Evolutionary conservation across 2,329 filamentous ascomycete species (phyloP), one percentile per base, ranked within the genome.

Genomic region (Eutypella sp.): DNA sequence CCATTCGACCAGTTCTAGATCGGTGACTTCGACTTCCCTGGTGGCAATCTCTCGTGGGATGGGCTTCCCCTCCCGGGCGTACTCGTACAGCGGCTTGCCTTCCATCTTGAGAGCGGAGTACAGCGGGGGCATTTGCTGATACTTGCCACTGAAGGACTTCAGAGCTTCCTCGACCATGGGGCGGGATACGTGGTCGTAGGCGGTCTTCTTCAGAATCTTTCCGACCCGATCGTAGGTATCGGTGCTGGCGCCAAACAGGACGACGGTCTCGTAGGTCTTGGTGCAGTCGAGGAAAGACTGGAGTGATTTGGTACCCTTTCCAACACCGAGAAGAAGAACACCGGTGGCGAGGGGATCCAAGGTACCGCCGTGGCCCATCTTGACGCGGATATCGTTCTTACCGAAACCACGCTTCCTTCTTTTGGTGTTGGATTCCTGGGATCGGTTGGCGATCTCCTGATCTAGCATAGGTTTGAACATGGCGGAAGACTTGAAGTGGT

Each of bases 301-400:
- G 1, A 99, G 77, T 13, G 78, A 72, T 67, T 97, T 99, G 45
- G 93, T 99, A 33, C 89, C 93, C 48, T 79, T 82, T 29, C 92
- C 93, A 43, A 96, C 76, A 46, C 92, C 93, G 6, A 93, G 75
- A 52, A 97, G 90, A 41, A 99, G 78, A 20, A 99, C 88, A 39
- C 93, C 93, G 1, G 91, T 96, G 8, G 93, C 93, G 58, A 96
- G 78, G 22, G 93, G 93, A 62, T 99, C 93, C 16, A 99, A 78
- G 2, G 93, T 99, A 37, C 93, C 93, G 49, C 93, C 93, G 69
- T 99, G 93, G 27, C 93, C 93, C 60, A 97, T 87, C 73, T 97
- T 99, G 56, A 97, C 85, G 51, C 88, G 81, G 5, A 84, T 64
- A 1, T 77, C 72, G 56, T 76, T 76, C 64, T 81, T 79, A 51